phyloP scores from a whole-genome alignment of 2,329 filamentous ascomycete species.

The Fusarium floridanum region DNA sequence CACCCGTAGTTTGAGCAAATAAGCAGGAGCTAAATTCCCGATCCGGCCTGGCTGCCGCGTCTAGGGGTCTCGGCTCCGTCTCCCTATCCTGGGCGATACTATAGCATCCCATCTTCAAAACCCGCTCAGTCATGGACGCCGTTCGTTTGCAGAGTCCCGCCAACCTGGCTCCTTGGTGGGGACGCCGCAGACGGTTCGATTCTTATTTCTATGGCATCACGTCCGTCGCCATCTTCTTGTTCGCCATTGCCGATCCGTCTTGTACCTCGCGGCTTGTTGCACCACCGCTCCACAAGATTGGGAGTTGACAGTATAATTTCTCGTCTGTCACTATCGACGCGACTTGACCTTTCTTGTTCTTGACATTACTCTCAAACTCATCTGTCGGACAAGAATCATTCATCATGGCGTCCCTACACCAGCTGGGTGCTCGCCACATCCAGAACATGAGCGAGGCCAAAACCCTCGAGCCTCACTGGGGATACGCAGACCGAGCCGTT shows the following conservation, averaged over 20 bases:
- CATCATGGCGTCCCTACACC: conserved; percentile 36
- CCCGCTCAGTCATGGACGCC: conserved; percentile 27
- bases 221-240: conserved; percentile 15
- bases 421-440: conserved; percentile 53
- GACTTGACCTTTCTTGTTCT: conserved; percentile 7
- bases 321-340: background rate
- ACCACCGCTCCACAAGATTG: background rate
- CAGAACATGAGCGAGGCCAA: conserved; percentile 56
- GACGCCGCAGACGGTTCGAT: conserved; percentile 22
- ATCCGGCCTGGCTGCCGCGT: conserved; percentile 41
- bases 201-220: conserved; percentile 44
- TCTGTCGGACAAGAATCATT: background rate
- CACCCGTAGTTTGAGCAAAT: conserved; percentile 39
- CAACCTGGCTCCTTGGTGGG: conserved; percentile 26
- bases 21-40: conserved; percentile 35
- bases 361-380: background rate
- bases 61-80: conserved; percentile 10
- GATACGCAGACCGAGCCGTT: conserved; percentile 59
- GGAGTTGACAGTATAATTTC: conserved; percentile 14
- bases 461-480: conserved; percentile 59
- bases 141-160: conserved; percentile 2
- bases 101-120: conserved; percentile 25
- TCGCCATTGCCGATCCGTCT: conserved; percentile 17
- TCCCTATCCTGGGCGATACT: conserved; percentile 8
- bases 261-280: conserved; percentile 7